Percentiles rank a stretch among this genome's conserved stretches.
Conservation (phyloP, 495 filamentous ascomycete species). For the Massariosphaeria phaeospora region DNA sequence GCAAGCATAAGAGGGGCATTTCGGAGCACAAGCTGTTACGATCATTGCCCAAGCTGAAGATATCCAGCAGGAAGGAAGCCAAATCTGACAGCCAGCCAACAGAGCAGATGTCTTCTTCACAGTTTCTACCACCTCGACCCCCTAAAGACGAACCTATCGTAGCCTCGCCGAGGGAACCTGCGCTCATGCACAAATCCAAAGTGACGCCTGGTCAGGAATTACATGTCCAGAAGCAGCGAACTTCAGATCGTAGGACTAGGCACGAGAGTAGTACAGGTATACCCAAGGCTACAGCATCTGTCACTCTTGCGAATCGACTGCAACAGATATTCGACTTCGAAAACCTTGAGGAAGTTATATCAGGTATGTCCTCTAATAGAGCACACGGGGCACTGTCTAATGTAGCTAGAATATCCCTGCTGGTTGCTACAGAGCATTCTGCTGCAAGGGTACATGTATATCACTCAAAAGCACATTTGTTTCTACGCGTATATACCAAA, state of each 20-base stretch:
- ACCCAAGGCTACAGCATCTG: constrained; percentile 41
- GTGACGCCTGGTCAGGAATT: constrained; percentile 22
- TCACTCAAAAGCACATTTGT: constrained; percentile 87
- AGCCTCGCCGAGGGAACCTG: constrained; percentile 34
- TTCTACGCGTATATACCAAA: constrained; percentile 96
- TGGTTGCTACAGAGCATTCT: constrained; percentile 90
- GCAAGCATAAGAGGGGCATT: constrained; percentile 52
- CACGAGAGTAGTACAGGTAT: constrained; percentile 35
- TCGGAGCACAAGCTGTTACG: constrained; percentile 59
- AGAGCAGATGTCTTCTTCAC: constrained; percentile 38
- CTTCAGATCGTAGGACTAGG: constrained; percentile 14
- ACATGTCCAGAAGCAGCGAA: constrained; percentile 35
- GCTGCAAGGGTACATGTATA: constrained; percentile 94
- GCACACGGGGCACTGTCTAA: constrained; percentile 17
- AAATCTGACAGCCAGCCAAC: constrained; percentile 12
- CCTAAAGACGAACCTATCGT: constrained; percentile 34
- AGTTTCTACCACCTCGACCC: constrained; percentile 37
- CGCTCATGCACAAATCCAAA: constrained; percentile 9
- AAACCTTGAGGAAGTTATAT: constrained; percentile 74
- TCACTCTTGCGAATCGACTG: constrained; percentile 60
- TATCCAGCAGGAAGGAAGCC: constrained; percentile 38
- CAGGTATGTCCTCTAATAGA: constrained; percentile 47
- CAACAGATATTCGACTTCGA: constrained; percentile 89
- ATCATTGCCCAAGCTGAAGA: constrained; percentile 53
- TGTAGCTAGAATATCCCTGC: constrained; percentile 74